phyloP scores from a whole-genome alignment of 208 protist genomes.

The Crithidia acanthocephali region DNA sequence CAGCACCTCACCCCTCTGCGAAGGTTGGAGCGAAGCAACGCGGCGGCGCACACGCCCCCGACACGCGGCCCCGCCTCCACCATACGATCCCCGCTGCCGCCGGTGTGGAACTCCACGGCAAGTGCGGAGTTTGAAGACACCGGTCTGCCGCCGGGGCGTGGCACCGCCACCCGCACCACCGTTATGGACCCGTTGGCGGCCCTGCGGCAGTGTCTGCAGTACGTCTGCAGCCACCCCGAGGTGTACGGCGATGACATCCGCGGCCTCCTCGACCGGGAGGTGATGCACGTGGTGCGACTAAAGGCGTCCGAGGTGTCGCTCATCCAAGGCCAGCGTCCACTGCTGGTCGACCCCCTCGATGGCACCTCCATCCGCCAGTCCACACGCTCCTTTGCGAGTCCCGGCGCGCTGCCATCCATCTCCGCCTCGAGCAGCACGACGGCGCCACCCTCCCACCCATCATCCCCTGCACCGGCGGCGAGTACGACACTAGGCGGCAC shows the following conservation, averaged over 20 bases:
- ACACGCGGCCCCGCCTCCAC: background rate
- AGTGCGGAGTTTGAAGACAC: constrained; percentile 6
- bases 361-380: constrained; percentile 15
- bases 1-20: constrained; percentile 12
- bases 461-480: background rate
- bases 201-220: constrained; percentile 77
- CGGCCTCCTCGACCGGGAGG: constrained; percentile 68
- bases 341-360: constrained; percentile 20
- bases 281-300: constrained; percentile 80
- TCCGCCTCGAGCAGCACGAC: background rate
- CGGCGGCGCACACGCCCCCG: constrained; percentile 2
- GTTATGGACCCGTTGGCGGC: constrained; percentile 81
- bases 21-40: background rate
- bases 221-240: constrained; percentile 79
- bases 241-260: constrained; percentile 77
- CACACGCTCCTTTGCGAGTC: background rate
- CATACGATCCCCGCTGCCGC: background rate
- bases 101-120: background rate
- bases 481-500: too few relatives aligned
- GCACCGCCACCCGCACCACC: background rate
- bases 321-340: constrained; percentile 26
- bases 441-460: background rate
- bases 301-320: constrained; percentile 76
- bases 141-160: background rate
- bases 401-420: constrained; percentile 8